Conservation (phyloP, 352 stramenopile genomes). For the Phytophthora pisi region DNA sequence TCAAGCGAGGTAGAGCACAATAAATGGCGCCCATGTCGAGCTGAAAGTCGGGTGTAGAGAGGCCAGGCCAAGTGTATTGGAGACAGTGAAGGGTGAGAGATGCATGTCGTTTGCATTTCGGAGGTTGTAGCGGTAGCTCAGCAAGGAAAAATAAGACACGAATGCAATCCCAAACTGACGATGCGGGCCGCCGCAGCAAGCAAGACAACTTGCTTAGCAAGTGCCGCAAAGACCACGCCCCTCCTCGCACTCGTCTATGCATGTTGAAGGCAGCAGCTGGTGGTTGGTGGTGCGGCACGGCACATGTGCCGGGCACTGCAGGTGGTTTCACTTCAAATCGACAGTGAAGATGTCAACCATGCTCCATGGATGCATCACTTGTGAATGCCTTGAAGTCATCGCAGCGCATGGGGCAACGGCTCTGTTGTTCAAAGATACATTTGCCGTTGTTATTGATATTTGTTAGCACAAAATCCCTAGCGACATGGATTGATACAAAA, state of each 20-base stretch:
- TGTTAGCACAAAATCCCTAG: constrained; percentile 32
- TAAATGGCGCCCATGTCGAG: not conserved
- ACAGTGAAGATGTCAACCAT: constrained; percentile 2
- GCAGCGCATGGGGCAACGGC: not conserved
- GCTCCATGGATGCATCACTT: constrained; percentile 1
- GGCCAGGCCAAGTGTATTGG: not conserved
- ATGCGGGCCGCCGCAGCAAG: constrained; percentile 7
- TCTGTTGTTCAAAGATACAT: constrained; percentile 16
- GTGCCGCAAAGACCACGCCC: constrained; percentile 11
- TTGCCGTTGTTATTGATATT: constrained; percentile 31
- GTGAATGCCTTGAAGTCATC: not conserved
- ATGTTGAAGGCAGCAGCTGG: constrained; percentile 9
- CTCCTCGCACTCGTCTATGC: constrained; percentile 17
- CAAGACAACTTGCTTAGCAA: too few relatives aligned
- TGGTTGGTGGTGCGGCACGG: constrained; percentile 27
- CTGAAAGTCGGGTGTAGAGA: not conserved
- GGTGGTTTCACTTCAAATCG: constrained; percentile 21
- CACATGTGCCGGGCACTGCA: too few relatives aligned
- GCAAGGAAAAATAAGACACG: constrained; percentile 20
- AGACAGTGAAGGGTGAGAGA: constrained; percentile 1
- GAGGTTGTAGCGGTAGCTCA: constrained; percentile 18
- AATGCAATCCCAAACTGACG: constrained; percentile 14
- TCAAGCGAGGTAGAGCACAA: not conserved
- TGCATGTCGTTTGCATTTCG: constrained; percentile 24
- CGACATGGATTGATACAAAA: constrained; percentile 36